phyloP scores from a whole-genome alignment of 1,284 basidiomycete genomes.

The Leccinum angustisporum region DNA sequence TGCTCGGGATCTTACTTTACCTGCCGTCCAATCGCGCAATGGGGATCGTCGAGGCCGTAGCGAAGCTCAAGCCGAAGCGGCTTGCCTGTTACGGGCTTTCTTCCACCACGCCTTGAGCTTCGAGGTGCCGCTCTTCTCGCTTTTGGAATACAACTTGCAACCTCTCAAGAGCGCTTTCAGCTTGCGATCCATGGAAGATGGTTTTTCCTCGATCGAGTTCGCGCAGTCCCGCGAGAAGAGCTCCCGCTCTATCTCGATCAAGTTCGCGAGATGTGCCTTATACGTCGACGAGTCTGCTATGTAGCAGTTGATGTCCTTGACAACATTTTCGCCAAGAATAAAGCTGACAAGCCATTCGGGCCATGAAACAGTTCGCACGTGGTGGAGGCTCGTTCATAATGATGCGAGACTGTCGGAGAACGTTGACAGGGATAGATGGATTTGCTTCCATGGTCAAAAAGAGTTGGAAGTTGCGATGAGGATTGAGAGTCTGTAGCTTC shows the following conservation, averaged over 20 bases:
- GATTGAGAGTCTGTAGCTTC: slow-evolving; percentile 89
- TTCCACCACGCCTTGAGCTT: slow-evolving; percentile 64
- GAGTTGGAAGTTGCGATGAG: slow-evolving; percentile 87
- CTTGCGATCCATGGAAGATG: slow-evolving; percentile 34
- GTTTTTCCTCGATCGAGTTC: slow-evolving; percentile 31
- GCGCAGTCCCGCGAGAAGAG: slow-evolving; percentile 30
- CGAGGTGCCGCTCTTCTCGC: slow-evolving; percentile 39
- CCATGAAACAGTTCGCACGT: slow-evolving; percentile 35
- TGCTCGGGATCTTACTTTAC: slow-evolving; percentile 26
- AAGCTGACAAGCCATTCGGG: slow-evolving; percentile 39
- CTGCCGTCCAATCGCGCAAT: slow-evolving; percentile 43
- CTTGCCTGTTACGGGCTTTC: slow-evolving; percentile 47
- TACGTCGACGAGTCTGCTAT: slow-evolving; percentile 36
- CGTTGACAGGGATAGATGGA: slow-evolving; percentile 90
- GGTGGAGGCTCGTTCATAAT: slow-evolving; percentile 98
- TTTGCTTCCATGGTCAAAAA: slow-evolving; percentile 98
- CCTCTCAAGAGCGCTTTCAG: slow-evolving; percentile 39
- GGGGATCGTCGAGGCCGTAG: slow-evolving; percentile 35
- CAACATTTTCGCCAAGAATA: slow-evolving; percentile 21
- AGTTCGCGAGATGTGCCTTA: slow-evolving; percentile 37
- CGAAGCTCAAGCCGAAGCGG: slow-evolving; percentile 38
- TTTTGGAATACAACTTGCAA: slow-evolving; percentile 39
- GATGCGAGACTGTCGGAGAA: slow-evolving; percentile 90
- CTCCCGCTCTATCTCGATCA: slow-evolving; percentile 41
- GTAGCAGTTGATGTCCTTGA: too few relatives aligned